Base-by-base conservation (phyloP, 768 basidiomycete species). In the Gymnopilus dilepis region DNA sequence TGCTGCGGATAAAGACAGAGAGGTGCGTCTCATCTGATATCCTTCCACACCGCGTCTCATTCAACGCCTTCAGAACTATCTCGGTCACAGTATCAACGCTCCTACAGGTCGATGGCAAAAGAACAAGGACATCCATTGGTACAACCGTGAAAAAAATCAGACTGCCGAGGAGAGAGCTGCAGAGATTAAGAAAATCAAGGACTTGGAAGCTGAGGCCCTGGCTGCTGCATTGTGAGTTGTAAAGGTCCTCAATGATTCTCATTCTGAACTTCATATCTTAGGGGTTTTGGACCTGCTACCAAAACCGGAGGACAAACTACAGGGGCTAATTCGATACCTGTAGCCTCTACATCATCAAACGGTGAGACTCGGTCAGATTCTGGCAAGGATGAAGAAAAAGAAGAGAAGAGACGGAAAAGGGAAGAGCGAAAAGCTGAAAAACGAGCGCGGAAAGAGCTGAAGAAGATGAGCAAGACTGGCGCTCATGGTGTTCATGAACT, bases 21-120 rank as follows among this genome's bases (percentile, higher is more conserved):
- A 96, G 80, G 95, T 94, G 55, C 42, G 67, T 37, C 56, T 6
- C 42, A 21, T 47, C 28, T 30, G 22, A 42, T 53, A 28, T 33
- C 43, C 11, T 19, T 21, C 15, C 22, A 12, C 40, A 11, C 57
- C 52, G 22, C 28, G 31, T 59, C 50, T 19, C 41, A 48, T 54
- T 1, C 45, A 1, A 4, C n/a, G 56, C 45, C 45, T 56, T 30
- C 70, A 98, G 90, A 90, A 97, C 76, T 99, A 99, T 74, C 86
- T 99, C 2, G 96, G 96, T 4, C 94, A 97, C 72, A 92, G 92
- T 56, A 86, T 97, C 77, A 96, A 96, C 70, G 96, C 96, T 2
- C 96, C 96, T 0, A 93, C 93, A 1, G 96, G 96, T 1, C 82
- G 96, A 48, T 99, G 96, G 96, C 96, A 97, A 77, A 96, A 96